Evolutionary conservation across 2,329 filamentous ascomycete species (phyloP).

Genomic region (Exophiala calicioides): DNA sequence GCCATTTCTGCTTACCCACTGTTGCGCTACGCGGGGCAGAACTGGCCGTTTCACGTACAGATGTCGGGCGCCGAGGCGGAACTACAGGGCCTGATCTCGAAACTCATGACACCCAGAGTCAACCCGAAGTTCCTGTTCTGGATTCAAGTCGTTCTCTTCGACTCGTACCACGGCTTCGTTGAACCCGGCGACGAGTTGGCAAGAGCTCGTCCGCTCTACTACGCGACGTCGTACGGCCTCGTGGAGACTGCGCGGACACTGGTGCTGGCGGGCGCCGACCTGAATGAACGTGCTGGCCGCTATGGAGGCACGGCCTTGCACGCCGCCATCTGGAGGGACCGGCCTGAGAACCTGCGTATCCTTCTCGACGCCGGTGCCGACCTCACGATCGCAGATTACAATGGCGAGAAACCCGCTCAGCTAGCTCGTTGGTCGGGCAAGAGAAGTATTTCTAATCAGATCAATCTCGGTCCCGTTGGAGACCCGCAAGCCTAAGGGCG

Average conservation of each 20-base stretch:
- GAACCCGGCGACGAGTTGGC: slow-evolving; percentile 6
- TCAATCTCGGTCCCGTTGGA: no score
- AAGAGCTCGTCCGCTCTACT: slow-evolving; percentile 16
- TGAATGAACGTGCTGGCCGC: slow-evolving; percentile 19
- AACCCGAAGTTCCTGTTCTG: slow-evolving; percentile 23
- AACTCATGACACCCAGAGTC: slow-evolving; percentile 11
- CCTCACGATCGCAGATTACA: slow-evolving; percentile 16
- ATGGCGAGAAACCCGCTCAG: slow-evolving; percentile 14
- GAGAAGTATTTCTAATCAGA: no score
- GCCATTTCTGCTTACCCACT: slow-evolving; percentile 13
- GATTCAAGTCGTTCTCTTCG: slow-evolving; percentile 24
- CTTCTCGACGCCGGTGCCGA: slow-evolving; percentile 22
- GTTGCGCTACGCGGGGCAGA: slow-evolving; percentile 20
- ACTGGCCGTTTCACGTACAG: slow-evolving; percentile 19
- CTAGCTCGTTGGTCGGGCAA: slow-evolving; percentile 17
- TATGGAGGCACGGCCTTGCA: slow-evolving; percentile 24
- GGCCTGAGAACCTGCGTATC: slow-evolving; percentile 15
- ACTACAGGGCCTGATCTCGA: slow-evolving; percentile 20
- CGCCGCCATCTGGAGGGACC: slow-evolving; percentile 21
- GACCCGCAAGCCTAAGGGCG: no score
- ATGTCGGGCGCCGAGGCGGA: slow-evolving; percentile 16
- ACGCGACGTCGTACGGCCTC: slow-evolving; percentile 23
- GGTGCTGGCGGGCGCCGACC: slow-evolving; percentile 8
- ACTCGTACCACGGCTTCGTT: slow-evolving; percentile 20
- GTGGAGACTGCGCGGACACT: slow-evolving; percentile 20